Evolutionary conservation across 148 eudicot genomes (phyloP).

Genomic region (Rhododendron molle): DNA sequence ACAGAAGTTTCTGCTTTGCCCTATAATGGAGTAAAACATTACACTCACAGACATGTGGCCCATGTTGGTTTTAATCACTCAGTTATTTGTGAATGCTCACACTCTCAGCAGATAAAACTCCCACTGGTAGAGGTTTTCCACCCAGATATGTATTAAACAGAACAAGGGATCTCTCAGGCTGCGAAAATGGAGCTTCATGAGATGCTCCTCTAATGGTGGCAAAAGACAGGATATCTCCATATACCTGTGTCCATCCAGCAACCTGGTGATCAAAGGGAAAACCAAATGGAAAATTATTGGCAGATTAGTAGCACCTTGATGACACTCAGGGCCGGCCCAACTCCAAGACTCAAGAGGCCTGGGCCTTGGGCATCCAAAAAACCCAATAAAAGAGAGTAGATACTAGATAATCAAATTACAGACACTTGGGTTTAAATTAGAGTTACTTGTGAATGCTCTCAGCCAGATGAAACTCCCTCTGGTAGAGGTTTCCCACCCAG

Average conservation of each 20-base stretch:
- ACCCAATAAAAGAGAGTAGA: background rate
- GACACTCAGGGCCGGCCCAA: no score
- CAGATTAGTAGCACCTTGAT: no score
- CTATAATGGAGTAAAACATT: background rate
- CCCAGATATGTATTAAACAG: conserved; percentile 50
- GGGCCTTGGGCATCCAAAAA: no score
- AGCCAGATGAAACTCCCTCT: background rate
- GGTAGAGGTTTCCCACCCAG: conserved; percentile 46
- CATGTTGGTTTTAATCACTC: background rate
- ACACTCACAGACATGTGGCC: background rate
- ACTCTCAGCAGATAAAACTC: no score
- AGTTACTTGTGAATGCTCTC: background rate
- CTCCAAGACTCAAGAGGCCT: no score
- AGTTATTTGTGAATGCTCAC: background rate
- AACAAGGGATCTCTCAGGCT: conserved; percentile 60
- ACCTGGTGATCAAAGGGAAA: conserved; percentile 26
- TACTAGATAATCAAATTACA: background rate
- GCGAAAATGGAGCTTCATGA: conserved; percentile 69
- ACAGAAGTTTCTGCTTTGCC: background rate
- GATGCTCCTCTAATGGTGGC: conserved; percentile 80
- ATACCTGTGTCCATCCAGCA: conserved; percentile 72
- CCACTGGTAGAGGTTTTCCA: conserved; percentile 41
- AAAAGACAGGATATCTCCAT: conserved; percentile 50
- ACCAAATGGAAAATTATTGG: background rate
- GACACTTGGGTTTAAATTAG: background rate